These are phyloP conservation scores for Cylindrodendrum hubeiense DNA, from an alignment of 2,329 filamentous ascomycete species.

Conservation along the genomic window DNA sequence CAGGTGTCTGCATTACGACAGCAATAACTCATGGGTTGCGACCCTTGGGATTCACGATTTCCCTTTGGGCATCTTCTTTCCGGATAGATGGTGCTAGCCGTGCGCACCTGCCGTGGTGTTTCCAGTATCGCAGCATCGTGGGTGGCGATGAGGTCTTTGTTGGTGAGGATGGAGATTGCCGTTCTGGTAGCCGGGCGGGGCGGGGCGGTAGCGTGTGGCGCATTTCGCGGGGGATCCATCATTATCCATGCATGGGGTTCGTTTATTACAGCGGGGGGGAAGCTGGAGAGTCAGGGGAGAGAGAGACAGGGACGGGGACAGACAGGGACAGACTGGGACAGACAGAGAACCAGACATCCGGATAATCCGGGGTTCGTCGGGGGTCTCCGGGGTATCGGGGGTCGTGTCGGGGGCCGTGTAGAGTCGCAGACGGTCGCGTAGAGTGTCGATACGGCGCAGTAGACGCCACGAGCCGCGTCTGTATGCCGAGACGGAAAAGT, in stretches of 20 bases:
- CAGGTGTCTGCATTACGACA: no score
- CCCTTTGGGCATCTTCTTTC: not conserved
- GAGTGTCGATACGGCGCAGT: not conserved
- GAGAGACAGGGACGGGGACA: not conserved
- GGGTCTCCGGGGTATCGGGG: no score
- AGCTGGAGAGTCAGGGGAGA: not conserved
- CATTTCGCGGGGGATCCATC: slow-evolving; percentile 9
- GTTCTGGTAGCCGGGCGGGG: slow-evolving; percentile 7
- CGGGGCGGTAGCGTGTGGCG: slow-evolving; percentile 10
- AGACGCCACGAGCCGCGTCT: not conserved
- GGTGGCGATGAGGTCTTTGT: slow-evolving; percentile 9
- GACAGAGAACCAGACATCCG: no score
- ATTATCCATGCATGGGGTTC: not conserved
- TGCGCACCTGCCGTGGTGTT: not conserved
- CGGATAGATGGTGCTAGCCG: not conserved
- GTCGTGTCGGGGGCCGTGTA: no score
- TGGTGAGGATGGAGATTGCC: slow-evolving; percentile 1
- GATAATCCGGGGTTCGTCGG: no score
- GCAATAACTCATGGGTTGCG: not conserved
- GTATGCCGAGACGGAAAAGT: not conserved
- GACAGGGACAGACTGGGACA: no score
- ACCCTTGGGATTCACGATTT: not conserved
- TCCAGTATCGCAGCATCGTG: not conserved
- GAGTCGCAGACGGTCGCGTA: no score
- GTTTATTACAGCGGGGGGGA: no score